phyloP scores from a whole-genome alignment of 805 yeast genomes.

The Pichia rugopelliculosa region DNA sequence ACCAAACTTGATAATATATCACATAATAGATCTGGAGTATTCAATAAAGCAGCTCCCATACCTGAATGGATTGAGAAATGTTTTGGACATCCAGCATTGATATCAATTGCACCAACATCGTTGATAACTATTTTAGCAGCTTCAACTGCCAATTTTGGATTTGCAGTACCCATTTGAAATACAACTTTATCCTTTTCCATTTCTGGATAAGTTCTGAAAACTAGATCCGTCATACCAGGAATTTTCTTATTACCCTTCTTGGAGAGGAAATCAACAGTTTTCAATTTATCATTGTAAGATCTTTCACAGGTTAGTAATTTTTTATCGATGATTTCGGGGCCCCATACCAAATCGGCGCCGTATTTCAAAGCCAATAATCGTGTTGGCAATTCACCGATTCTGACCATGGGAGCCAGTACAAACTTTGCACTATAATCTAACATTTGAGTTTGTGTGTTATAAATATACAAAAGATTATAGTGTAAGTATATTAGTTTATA shows the following conservation, averaged over 20 bases:
- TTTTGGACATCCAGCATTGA: slow-evolving; percentile 96
- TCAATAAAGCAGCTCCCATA: slow-evolving; percentile 92
- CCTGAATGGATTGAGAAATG: slow-evolving; percentile 92
- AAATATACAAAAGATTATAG: background rate
- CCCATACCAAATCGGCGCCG: slow-evolving; percentile 96
- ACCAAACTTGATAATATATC: slow-evolving; percentile 65
- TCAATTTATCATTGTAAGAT: slow-evolving; percentile 44
- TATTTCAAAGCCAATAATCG: slow-evolving; percentile 69
- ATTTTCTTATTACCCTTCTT: slow-evolving; percentile 34
- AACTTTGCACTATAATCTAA: slow-evolving; percentile 68
- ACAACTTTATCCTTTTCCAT: slow-evolving; percentile 61
- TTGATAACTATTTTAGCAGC: slow-evolving; percentile 76
- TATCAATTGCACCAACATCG: slow-evolving; percentile 89
- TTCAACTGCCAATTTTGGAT: slow-evolving; percentile 75
- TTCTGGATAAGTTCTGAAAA: slow-evolving; percentile 62
- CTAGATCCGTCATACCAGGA: slow-evolving; percentile 43
- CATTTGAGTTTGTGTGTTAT: slow-evolving; percentile 29
- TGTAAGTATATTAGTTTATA: no score
- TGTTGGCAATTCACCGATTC: slow-evolving; percentile 92
- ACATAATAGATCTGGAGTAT: slow-evolving; percentile 73
- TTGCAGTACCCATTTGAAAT: slow-evolving; percentile 86
- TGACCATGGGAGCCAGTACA: slow-evolving; percentile 93
- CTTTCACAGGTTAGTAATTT: slow-evolving; percentile 69
- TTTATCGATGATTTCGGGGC: slow-evolving; percentile 89
- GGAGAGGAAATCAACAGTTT: slow-evolving; percentile 53